Base-by-base conservation (phyloP, 768 basidiomycete species). In the Clitopilus hobsonii region DNA sequence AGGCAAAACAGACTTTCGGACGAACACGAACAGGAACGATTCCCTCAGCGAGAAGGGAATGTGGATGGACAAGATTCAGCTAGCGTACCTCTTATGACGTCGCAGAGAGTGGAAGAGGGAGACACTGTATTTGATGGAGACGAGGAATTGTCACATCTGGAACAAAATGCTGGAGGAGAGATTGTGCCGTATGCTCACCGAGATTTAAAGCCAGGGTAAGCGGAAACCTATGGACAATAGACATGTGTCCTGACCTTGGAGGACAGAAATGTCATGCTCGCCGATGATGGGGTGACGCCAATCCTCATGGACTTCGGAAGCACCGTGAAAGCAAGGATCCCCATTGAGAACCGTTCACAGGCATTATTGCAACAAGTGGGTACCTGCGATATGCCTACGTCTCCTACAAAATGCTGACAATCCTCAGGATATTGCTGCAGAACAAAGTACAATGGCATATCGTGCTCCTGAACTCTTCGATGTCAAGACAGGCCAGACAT, bases 251-350 rank as follows among this genome's bases (percentile, higher is more conserved):
- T 27, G 18, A 26, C 52, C 51, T 51, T 36, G 38, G 52, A 30
- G 14, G 23, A 23, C n/a, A 98, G 94, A 51, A 99, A 99, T 65
- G 81, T 99, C 55, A 99, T 99, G 96, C 82, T 98, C 55, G 82
- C 94, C 13, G 96, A 99, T 63, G 91, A 97, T 53, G 93, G 91
- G 1, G 76, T 81, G 7, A 77, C 75, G 22, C 91, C 97, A 1
- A 91, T 99, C 56, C 82, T 99, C 7, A 99, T 99, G 97, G 97
- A 99, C 70, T 94, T 99, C 69, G 97, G 97, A 18, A 97, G 94
- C 59, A 82, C 89, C 1, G 78, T 87, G 64, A 91, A 89, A 68
- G 97, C 97, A 3, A 78, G 95, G 26, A 83, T 98, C 55, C 77
- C 74, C 23, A 80, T 98, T 55, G 83, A 89, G 56, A 93, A 83